These are phyloP conservation scores for Pseudogymnoascus sp. DNA, from an alignment of 2,329 filamentous ascomycete genomes.

Conservation along the genomic window DNA sequence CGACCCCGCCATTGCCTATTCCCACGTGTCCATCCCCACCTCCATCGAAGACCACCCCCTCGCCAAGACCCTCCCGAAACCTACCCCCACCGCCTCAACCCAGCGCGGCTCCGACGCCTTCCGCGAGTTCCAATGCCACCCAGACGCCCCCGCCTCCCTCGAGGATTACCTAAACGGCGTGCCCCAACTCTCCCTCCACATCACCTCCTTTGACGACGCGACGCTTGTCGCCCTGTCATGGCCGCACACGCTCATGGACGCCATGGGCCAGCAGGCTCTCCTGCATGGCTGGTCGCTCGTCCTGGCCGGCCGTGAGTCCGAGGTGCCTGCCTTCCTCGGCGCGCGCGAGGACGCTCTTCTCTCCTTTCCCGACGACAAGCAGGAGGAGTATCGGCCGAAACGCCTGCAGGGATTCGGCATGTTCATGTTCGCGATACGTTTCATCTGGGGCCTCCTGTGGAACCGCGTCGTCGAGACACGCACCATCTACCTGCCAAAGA, in stretches of 20 bases:
- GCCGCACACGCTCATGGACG: constrained; percentile 41
- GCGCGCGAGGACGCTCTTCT: constrained; percentile 31
- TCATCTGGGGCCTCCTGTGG: constrained; percentile 28
- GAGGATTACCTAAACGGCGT: constrained; percentile 35
- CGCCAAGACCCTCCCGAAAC: constrained; percentile 30
- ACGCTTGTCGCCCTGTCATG: constrained; percentile 40
- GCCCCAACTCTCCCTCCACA: constrained; percentile 39
- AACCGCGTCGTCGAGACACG: constrained; percentile 27
- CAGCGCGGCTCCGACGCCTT: constrained; percentile 24
- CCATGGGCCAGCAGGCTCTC: constrained; percentile 34
- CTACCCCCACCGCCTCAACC: constrained; percentile 25
- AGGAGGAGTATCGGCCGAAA: constrained; percentile 22
- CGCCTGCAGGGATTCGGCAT: constrained; percentile 24
- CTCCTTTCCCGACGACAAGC: constrained; percentile 15
- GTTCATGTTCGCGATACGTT: constrained; percentile 28
- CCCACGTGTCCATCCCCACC: constrained; percentile 30
- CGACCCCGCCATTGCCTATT: constrained; percentile 35
- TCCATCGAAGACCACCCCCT: constrained; percentile 34
- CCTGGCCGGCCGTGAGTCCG: constrained; percentile 33
- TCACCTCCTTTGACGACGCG: constrained; percentile 40
- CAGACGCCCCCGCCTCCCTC: constrained; percentile 25
- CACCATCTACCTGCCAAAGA: constrained; percentile 32
- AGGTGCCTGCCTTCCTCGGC: constrained; percentile 32
- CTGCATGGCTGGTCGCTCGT: constrained; percentile 39
- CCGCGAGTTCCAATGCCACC: constrained; percentile 18